Evolutionary conservation across 805 yeast genomes (phyloP).

Genomic region (Blastobotrys muscicola): DNA sequence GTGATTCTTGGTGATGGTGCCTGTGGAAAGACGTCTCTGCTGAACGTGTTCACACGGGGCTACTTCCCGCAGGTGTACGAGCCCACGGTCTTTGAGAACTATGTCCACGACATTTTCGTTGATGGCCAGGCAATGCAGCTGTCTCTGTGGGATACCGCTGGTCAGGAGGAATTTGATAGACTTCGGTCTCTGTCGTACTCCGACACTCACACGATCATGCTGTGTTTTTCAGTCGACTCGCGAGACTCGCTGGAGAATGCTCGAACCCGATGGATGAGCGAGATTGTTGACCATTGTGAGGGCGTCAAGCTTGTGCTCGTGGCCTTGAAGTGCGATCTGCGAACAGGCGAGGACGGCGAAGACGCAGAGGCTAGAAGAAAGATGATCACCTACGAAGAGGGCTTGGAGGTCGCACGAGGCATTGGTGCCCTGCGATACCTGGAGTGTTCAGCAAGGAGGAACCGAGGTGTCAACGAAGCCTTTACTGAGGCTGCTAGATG

Average conservation of each 20-base stretch:
- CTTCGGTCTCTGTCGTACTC: constrained; percentile 85
- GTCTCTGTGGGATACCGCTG: constrained; percentile 98
- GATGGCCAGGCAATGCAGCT: constrained; percentile 89
- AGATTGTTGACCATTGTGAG: constrained; percentile 92
- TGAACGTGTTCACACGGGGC: constrained; percentile 93
- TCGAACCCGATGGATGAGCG: constrained; percentile 94
- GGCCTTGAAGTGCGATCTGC: constrained; percentile 88
- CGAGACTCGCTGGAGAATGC: constrained; percentile 92
- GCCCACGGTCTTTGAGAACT: constrained; percentile 96
- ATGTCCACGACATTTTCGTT: constrained; percentile 92
- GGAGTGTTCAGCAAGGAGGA: constrained; percentile 94
- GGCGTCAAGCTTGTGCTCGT: constrained; percentile 91
- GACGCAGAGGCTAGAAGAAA: constrained; percentile 30
- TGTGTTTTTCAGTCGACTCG: constrained; percentile 91
- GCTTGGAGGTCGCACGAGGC: constrained; percentile 81
- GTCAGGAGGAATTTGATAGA: constrained; percentile 96
- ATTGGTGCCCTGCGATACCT: constrained; percentile 91
- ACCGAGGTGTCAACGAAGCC: constrained; percentile 98
- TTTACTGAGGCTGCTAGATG: constrained; percentile 98
- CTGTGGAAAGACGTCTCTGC: constrained; percentile 91
- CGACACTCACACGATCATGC: constrained; percentile 94
- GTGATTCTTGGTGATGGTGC: constrained; percentile 98
- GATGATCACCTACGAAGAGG: constrained; percentile 84
- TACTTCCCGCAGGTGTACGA: constrained; percentile 97
- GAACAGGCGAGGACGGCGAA: constrained; percentile 48